Base-by-base conservation (phyloP, 129 eudicot species). In the Centella asiatica region DNA sequence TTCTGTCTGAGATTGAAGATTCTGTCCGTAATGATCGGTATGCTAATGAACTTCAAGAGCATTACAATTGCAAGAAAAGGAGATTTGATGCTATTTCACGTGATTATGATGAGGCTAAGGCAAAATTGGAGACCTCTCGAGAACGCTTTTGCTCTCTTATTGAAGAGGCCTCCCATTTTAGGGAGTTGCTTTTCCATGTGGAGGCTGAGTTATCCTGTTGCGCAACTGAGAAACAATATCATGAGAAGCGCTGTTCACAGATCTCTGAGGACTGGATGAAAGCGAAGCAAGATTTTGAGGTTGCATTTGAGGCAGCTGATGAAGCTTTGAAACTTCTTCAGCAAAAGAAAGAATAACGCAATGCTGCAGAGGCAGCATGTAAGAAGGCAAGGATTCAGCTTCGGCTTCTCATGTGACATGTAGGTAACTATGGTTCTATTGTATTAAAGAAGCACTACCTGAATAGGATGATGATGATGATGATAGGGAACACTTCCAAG, bases 321-420 rank as follows among this genome's bases (percentile, higher is more conserved):
- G 62, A 61, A 17, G 65, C 67, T n/a, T 13, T n/a, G 40, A 62
- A 55, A 44, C 23, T 44, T 19, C 13, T 25, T 24, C 57, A 71
- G 46, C 60, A 17, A 39, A 71, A 22, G 48, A 62, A 63, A 47
- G 75, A 44, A 29, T 58, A 37, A 26, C 25, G 20, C 29, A 42
- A 24, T 25, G 70, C 44, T 3, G 74, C 77, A 23, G 48, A 77
- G 62, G 76, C 70, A 34, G 76, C 79, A 14, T 78, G 69, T 51
- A 66, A 69, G 53, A 58, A 51, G 66, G 79, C 83, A 5, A 69
- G 48, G 54, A 0, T 27, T 4, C 18, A 44, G 31, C 54, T 62
- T 27, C 44, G 67, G 22, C 52, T 26, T 24, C 13, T 54, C 22
- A 54, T 6, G 20, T 54, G 36, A 54, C 34, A 54, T 24, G 6